Conservation (phyloP, 345 rosid species). For the Rhodamnia argentea region DNA sequence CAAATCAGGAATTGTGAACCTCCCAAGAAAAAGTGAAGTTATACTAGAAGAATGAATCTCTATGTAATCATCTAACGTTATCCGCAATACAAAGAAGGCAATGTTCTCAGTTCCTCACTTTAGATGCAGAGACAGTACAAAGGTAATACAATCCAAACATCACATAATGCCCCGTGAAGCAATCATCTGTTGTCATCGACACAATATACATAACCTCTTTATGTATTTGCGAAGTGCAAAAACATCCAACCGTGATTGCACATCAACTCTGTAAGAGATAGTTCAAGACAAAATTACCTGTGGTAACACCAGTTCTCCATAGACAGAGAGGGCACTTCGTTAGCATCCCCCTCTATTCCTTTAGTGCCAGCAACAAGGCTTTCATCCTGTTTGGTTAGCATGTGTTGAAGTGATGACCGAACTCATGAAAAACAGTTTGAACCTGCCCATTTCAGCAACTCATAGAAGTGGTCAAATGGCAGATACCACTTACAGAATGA, state of each 20-base stretch:
- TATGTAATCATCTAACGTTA: background rate
- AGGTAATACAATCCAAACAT: background rate
- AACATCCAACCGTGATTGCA: background rate
- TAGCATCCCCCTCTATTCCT: conserved; percentile 87
- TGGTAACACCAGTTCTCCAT: conserved; percentile 99
- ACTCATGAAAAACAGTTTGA: conserved; percentile 89
- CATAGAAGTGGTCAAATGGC: background rate
- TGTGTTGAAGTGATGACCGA: conserved; percentile 93
- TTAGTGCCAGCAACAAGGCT: conserved; percentile 80
- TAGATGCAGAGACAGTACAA: background rate
- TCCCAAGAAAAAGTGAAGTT: background rate
- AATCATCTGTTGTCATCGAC: background rate
- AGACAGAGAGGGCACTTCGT: conserved; percentile 84
- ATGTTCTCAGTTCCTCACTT: background rate
- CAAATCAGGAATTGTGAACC: background rate
- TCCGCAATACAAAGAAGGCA: background rate
- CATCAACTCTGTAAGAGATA: too few species aligned
- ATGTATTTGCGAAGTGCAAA: background rate
- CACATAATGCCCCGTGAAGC: background rate
- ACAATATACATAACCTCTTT: background rate
- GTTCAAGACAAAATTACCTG: conserved; percentile 31
- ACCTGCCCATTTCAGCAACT: conserved; percentile 36
- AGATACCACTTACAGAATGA: too few species aligned
- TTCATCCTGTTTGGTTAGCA: conserved; percentile 83
- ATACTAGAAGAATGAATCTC: background rate